Evolutionary conservation across 495 filamentous ascomycete genomes (phyloP).

Genomic region (Podospora tetraspora): DNA sequence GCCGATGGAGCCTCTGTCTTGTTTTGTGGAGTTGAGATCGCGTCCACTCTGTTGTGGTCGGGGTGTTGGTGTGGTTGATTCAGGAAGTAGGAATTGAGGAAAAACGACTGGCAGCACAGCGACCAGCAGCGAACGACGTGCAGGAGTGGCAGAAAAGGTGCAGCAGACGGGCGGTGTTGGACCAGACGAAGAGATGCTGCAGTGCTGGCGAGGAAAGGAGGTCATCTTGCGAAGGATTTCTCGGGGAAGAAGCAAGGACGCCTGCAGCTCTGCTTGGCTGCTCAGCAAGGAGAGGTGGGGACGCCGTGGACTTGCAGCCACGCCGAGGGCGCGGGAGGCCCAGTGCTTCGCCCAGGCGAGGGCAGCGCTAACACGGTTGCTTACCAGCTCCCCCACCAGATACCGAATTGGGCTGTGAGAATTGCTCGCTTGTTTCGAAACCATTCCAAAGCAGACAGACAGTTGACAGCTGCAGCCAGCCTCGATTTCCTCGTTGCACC

Average conservation of each 20-base stretch:
- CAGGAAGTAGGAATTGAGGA: conserved; percentile 6
- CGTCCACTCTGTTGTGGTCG: conserved; percentile 1
- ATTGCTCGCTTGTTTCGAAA: conserved; percentile 3
- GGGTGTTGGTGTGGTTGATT: background rate
- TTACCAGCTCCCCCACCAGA: background rate
- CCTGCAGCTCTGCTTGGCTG: conserved; percentile 13
- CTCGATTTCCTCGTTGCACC: background rate
- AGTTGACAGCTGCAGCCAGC: conserved; percentile 13
- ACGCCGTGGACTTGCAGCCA: background rate
- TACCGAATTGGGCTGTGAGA: conserved; percentile 6
- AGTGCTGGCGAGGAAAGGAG: conserved; percentile 10
- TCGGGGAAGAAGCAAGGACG: conserved; percentile 14
- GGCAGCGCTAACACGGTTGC: conserved; percentile 4
- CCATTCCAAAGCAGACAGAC: background rate
- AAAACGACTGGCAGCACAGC: conserved; percentile 14
- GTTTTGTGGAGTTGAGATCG: background rate
- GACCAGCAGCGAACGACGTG: conserved; percentile 4
- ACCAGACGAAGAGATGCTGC: conserved; percentile 4
- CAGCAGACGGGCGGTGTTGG: conserved; percentile 3
- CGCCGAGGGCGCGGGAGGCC: background rate
- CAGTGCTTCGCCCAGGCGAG: conserved; percentile 1
- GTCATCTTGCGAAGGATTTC: conserved; percentile 15
- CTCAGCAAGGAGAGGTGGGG: conserved; percentile 3
- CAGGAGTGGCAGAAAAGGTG: conserved; percentile 7
- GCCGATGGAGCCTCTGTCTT: background rate